Base-by-base conservation (phyloP, 1,284 basidiomycete genomes). In the Sanguinoderma infundibulare region DNA sequence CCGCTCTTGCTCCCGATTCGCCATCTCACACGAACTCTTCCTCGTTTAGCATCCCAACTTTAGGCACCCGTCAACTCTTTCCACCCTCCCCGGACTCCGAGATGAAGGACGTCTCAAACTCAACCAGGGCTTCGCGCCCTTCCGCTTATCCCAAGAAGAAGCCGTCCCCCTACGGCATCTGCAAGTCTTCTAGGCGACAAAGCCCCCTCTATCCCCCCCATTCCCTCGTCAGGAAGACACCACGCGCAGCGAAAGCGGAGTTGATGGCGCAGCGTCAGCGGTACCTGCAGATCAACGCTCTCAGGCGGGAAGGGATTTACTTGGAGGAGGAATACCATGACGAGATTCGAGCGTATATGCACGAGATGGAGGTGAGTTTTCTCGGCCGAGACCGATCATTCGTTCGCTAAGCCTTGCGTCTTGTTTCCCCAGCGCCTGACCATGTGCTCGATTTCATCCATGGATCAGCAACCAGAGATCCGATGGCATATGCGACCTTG, bases 381-480 rank as follows among this genome's bases (percentile, higher is more conserved):
- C 12, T 51, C 10, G n/a, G 32, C 20, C 10, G 5, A 14, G 12
- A 3, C 8, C 10, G 20, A 5, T 17, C 20, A 7, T 28, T 17
- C 20, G 2, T 22, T 36, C 14, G 34, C 35, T 55, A 26, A 62
- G 24, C 17, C n/a, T 20, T n/a, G n/a, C 9, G 20, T 34, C 32
- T 51, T 51, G 32, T 17, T 6, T 32, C 17, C 22, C 10, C 26
- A 98, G 95, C 85, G 83, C 60, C 86, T 81, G 72, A 98, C 96
- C 40, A 90, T 95, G 83, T 91, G 93, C 26, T 95, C 91, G 12
- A 87, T 91, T 52, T 87, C 96, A 67, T 93, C 96, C 55, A 99
- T 99, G 94, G 97, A 98, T 75, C 94, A 96, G 77, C 98, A 99
- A 75, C 97, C 98, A 26, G 97, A 98, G 78, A 94, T 98, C 70